Evolutionary conservation across 2,329 filamentous ascomycete genomes (phyloP).

Genomic region (Penicillium corylophilum): DNA sequence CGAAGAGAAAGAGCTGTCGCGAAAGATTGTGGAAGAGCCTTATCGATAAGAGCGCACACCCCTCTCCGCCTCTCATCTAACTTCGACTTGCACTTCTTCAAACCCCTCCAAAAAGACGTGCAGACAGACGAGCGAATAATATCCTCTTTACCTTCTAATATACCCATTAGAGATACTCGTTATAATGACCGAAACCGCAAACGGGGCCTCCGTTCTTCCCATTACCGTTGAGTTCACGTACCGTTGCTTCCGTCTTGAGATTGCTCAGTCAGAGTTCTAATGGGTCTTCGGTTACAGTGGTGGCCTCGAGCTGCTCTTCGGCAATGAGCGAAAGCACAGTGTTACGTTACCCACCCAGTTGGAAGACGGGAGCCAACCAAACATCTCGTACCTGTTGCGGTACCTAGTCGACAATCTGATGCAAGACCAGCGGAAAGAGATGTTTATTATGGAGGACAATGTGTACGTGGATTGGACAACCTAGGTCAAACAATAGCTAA

Average conservation of each 20-base stretch:
- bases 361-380: constrained; percentile 60
- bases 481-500: constrained; percentile 3
- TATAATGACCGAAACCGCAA: constrained; percentile 9
- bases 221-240: constrained; percentile 76
- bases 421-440: constrained; percentile 79
- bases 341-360: constrained; percentile 66
- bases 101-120: neutral
- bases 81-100: neutral
- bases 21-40: constrained; percentile 27
- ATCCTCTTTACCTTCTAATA: too few relatives aligned
- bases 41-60: constrained; percentile 40
- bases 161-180: neutral
- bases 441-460: constrained; percentile 83
- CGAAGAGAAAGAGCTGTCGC: constrained; percentile 22
- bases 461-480: constrained; percentile 65
- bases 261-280: neutral
- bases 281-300: constrained; percentile 57
- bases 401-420: constrained; percentile 80
- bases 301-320: constrained; percentile 91
- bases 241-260: constrained; percentile 22
- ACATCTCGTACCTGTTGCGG: constrained; percentile 72
- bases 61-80: constrained; percentile 16
- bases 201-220: constrained; percentile 41
- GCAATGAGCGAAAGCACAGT: constrained; percentile 71
- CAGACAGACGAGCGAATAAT: too few relatives aligned